Base-by-base conservation (phyloP, 2,329 filamentous ascomycete genomes). In the Thelonectria blattea region DNA sequence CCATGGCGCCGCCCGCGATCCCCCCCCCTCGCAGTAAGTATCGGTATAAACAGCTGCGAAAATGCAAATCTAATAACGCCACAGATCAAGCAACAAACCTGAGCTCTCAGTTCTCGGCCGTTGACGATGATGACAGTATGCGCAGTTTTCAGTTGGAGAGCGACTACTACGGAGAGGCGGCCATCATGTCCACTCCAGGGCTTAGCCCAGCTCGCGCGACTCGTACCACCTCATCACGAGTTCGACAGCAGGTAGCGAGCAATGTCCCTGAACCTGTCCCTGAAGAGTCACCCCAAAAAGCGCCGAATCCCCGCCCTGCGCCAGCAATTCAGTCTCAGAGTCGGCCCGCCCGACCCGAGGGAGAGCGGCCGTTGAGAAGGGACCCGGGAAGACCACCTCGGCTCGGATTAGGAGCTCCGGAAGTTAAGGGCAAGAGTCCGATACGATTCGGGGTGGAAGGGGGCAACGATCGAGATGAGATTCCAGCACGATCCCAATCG, bases 61-160 rank as follows among this genome's bases (percentile, higher is more conserved):
- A 3, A 20, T 20, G 30, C 20, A 12, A 34, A 30, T 24, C 9
- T 24, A 20, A 49, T 56, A 12, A 56, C 39, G n/a, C 8, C 2
- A 32, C 32, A 61, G 42, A 32, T 8, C 49, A 12, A 32, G 55
- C 54, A 48, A 43, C 37, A 5, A 41, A 52, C 45, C 34, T 45
- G 5, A 53, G 42, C 18, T 47, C 47, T 9, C 43, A 52, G 51
- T 49, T 47, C 5, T 52, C 58, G 49, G 39, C 56, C 14, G 37
- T 55, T 22, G 56, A 63, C 15, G 75, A 75, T 12, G 60, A 56
- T 14, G 75, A 74, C 42, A 76, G 75, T 54, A 63, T 65, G 14
- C 70, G 74, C 20, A 77, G 76, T 52, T 78, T 78, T 65, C 69
- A 56, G 3, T 68, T 75, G 30, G 76, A 78, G 60, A 76, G 71